Conservation (phyloP, 1,284 basidiomycete genomes). For the Cryptococcus sp. region DNA sequence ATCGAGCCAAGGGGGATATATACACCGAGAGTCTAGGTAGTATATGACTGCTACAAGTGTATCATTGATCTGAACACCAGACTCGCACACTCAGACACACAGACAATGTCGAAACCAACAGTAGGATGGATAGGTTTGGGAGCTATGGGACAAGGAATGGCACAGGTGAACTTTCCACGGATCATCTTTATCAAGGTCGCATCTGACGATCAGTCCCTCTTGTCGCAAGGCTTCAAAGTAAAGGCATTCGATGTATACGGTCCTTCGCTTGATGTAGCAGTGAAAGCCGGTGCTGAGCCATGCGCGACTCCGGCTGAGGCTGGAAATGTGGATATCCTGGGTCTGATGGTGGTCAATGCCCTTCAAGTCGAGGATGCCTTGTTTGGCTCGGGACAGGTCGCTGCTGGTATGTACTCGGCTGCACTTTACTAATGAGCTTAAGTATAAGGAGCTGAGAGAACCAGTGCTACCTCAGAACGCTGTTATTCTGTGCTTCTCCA, state of each 20-base stretch:
- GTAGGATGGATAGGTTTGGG: slow-evolving; percentile 42
- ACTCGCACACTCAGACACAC: not conserved
- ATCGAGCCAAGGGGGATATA: no score
- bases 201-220: slow-evolving; percentile 20
- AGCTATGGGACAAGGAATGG: slow-evolving; percentile 42
- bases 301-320: slow-evolving; percentile 22
- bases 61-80: not conserved
- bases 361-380: slow-evolving; percentile 38
- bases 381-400: slow-evolving; percentile 29
- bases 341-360: slow-evolving; percentile 43
- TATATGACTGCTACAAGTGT: no score
- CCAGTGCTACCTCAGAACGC: slow-evolving; percentile 32
- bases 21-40: no score
- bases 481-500: slow-evolving; percentile 44
- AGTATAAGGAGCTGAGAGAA: not conserved
- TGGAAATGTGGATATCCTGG: slow-evolving; percentile 29
- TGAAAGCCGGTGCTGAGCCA: slow-evolving; percentile 18
- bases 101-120: slow-evolving; percentile 5
- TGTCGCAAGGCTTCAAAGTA: slow-evolving; percentile 29
- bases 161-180: slow-evolving; percentile 15
- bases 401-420: slow-evolving; percentile 19
- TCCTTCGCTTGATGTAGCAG: slow-evolving; percentile 34
- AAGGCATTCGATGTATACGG: slow-evolving; percentile 39
- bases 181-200: not conserved
- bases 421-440: not conserved